These are phyloP conservation scores for Ehretia macrophylla DNA, from an alignment of 257 asterid species.

Conservation along the genomic window DNA sequence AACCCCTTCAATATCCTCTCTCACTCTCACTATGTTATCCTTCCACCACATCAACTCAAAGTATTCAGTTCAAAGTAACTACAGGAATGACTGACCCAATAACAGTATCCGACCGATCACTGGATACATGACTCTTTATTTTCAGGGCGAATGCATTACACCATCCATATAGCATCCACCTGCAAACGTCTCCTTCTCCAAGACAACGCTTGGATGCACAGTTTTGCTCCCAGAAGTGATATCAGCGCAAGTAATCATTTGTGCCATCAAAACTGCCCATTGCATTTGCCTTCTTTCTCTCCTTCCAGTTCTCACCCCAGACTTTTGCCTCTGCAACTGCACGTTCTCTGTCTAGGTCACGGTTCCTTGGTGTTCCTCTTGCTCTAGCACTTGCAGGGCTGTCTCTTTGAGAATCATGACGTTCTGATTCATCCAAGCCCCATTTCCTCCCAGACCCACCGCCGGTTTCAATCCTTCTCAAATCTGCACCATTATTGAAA, in stretches of 20 bases:
- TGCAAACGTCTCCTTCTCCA: constrained; percentile 1
- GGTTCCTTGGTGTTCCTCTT: constrained; percentile 54
- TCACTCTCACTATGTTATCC: constrained; percentile 11
- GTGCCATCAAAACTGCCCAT: constrained; percentile 58
- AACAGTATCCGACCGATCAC: constrained; percentile 12
- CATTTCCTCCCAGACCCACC: constrained; percentile 60
- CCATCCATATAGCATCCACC: constrained; percentile 7
- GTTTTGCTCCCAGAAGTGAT: constrained; percentile 2
- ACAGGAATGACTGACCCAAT: constrained; percentile 25
- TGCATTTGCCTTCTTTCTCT: constrained; percentile 34
- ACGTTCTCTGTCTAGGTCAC: constrained; percentile 73
- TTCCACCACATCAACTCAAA: neutral
- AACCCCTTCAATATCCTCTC: constrained; percentile 16
- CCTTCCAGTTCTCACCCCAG: constrained; percentile 94
- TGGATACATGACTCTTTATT: constrained; percentile 22
- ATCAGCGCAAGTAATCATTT: constrained; percentile 26
- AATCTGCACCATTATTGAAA: constrained; percentile 36
- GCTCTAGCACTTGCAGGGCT: constrained; percentile 66
- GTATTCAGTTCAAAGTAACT: constrained; percentile 26
- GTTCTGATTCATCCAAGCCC: constrained; percentile 61
- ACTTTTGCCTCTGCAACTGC: constrained; percentile 92
- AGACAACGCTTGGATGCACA: neutral
- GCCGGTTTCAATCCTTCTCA: constrained; percentile 52
- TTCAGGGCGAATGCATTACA: constrained; percentile 5
- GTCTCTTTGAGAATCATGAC: constrained; percentile 44